Conservation (phyloP, 1,284 basidiomycete species). For the Baeospora myosura region DNA sequence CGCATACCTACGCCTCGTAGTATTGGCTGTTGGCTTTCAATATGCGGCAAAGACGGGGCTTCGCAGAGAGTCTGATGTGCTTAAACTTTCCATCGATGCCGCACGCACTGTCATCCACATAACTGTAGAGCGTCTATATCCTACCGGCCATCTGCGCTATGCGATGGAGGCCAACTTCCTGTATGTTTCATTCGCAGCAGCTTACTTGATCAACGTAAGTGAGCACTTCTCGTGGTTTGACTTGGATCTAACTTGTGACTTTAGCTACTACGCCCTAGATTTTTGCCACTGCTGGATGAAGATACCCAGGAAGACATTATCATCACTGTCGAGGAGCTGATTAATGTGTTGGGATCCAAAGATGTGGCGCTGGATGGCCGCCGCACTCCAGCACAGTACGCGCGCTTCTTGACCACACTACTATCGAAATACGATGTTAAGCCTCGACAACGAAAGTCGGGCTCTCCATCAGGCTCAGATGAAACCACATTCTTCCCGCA, state of each 20-base stretch:
- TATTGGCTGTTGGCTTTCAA: constrained; percentile 47
- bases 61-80: constrained; percentile 32
- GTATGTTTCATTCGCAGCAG: constrained; percentile 54
- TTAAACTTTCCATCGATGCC: constrained; percentile 37
- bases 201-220: constrained; percentile 49
- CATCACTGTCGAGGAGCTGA: constrained; percentile 33
- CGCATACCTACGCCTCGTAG: constrained; percentile 44
- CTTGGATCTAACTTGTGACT: constrained; percentile 9
- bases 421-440: constrained; percentile 31
- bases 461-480: constrained; percentile 10
- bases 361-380: constrained; percentile 41
- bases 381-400: constrained; percentile 46
- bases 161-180: constrained; percentile 48
- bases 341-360: constrained; percentile 37
- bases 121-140: constrained; percentile 37
- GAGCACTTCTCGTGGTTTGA: neutral
- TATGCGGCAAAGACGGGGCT: constrained; percentile 32
- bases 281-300: constrained; percentile 33
- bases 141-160: constrained; percentile 40
- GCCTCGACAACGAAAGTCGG: constrained; percentile 5
- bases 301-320: constrained; percentile 36
- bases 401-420: constrained; percentile 43
- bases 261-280: constrained; percentile 44
- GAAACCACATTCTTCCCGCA: constrained; percentile 16
- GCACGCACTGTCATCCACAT: constrained; percentile 43